Conservation (phyloP, 2,329 filamentous ascomycete genomes). For the Pseudogymnoascus sp. region DNA sequence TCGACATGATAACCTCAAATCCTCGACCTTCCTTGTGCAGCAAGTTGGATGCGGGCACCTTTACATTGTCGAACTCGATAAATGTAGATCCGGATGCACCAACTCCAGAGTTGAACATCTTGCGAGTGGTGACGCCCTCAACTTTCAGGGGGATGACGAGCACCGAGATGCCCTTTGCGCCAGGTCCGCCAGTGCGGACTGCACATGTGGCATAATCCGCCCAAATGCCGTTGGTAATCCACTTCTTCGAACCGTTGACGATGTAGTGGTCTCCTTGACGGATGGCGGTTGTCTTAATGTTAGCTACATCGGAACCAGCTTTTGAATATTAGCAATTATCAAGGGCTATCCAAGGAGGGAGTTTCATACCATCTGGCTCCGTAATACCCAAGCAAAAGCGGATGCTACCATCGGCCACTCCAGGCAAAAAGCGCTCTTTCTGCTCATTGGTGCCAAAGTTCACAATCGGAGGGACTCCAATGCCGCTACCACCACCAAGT, state of each 20-base stretch:
- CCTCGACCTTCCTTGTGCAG: conserved; percentile 48
- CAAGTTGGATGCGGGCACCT: conserved; percentile 46
- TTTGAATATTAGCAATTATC: conserved; percentile 7
- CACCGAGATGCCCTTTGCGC: conserved; percentile 47
- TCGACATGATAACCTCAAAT: conserved; percentile 52
- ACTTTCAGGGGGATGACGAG: conserved; percentile 47
- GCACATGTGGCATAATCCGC: conserved; percentile 57
- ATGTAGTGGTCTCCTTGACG: conserved; percentile 46
- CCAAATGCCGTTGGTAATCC: conserved; percentile 58
- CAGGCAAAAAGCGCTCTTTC: conserved; percentile 51
- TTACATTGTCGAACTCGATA: conserved; percentile 48
- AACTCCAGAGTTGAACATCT: conserved; percentile 59
- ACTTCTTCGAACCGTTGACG: conserved; percentile 62
- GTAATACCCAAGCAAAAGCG: conserved; percentile 60
- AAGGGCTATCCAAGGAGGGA: conserved; percentile 46
- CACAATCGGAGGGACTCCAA: conserved; percentile 58
- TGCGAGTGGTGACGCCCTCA: conserved; percentile 44
- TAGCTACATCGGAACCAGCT: conserved; percentile 58
- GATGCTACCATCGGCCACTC: conserved; percentile 50
- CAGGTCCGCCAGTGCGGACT: conserved; percentile 50
- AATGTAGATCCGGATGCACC: conserved; percentile 53
- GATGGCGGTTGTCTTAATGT: conserved; percentile 52
- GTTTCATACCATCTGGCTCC: conserved; percentile 47
- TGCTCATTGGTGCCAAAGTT: conserved; percentile 54
- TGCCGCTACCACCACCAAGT: conserved; percentile 52